Percentiles rank a stretch among this genome's conserved stretches.
Evolutionary conservation across 2,329 filamentous ascomycete species (phyloP).

Genomic region (Penicillium rolfsii): DNA sequence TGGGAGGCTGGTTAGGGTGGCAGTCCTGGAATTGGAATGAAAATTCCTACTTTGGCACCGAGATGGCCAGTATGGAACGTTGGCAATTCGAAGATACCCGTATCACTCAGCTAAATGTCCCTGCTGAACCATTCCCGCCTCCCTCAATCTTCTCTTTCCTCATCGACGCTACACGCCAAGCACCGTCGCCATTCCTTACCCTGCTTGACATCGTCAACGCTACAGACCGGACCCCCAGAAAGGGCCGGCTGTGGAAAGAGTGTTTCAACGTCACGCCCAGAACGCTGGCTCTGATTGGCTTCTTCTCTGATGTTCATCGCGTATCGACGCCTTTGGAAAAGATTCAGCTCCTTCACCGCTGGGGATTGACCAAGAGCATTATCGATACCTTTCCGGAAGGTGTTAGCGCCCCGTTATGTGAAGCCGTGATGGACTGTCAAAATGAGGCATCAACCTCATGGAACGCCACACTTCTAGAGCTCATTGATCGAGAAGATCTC

Average conservation of each 20-base stretch:
- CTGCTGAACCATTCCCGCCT: constrained; percentile 57
- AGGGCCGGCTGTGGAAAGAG: constrained; percentile 41
- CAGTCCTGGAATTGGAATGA: constrained; percentile 59
- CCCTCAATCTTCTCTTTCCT: constrained; percentile 64
- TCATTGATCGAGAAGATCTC: constrained; percentile 83
- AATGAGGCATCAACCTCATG: constrained; percentile 78
- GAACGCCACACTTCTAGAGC: constrained; percentile 69
- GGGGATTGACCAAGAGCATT: constrained; percentile 64
- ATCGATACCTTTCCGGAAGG: constrained; percentile 85
- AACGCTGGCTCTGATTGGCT: constrained; percentile 69
- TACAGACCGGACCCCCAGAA: constrained; percentile 33
- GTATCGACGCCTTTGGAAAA: constrained; percentile 61
- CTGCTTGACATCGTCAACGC: constrained; percentile 53
- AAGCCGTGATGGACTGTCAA: constrained; percentile 83
- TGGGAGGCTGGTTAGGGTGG: constrained; percentile 82
- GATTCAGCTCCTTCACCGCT: constrained; percentile 73
- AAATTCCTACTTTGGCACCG: constrained; percentile 62
- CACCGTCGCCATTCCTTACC: constrained; percentile 51
- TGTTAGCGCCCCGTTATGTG: constrained; percentile 76
- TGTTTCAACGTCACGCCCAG: constrained; percentile 59
- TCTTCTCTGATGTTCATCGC: constrained; percentile 62
- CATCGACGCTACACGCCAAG: constrained; percentile 43
- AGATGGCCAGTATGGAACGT: constrained; percentile 58
- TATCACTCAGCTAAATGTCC: constrained; percentile 50
- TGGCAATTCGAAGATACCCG: constrained; percentile 60